These are phyloP conservation scores for Lenwebbia sp. DNA, from an alignment of 345 rosid genomes.

Conservation along the genomic window DNA sequence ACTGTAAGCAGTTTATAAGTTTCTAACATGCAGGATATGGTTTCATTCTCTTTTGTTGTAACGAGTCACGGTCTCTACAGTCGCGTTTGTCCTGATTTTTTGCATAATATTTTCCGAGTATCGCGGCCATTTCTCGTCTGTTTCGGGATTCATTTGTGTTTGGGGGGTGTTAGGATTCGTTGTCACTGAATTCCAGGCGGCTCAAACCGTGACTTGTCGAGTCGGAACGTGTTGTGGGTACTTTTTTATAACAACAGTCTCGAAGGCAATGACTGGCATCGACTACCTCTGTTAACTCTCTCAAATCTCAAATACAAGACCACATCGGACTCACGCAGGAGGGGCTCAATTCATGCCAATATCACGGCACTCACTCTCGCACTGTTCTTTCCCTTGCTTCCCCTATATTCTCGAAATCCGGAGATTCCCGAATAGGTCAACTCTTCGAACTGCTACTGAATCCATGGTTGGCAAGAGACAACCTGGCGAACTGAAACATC, in stretches of 20 bases:
- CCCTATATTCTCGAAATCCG: too few relatives aligned
- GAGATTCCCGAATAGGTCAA: too few relatives aligned
- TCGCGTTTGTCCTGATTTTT: not conserved
- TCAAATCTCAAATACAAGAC: not conserved
- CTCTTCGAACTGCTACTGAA: too few relatives aligned
- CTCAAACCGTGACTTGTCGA: not conserved
- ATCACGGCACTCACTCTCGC: not conserved
- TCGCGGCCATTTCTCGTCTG: not conserved
- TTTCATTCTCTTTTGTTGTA: not conserved
- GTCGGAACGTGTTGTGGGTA: not conserved
- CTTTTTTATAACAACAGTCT: not conserved
- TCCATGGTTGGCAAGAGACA: too few relatives aligned
- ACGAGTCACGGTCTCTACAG: not conserved
- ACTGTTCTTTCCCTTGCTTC: too few relatives aligned
- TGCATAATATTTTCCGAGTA: not conserved
- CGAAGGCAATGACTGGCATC: not conserved
- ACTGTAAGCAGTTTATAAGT: not conserved
- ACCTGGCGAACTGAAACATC: too few relatives aligned
- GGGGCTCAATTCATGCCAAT: not conserved
- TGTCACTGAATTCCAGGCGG: not conserved
- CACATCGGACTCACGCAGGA: not conserved
- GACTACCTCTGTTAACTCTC: not conserved
- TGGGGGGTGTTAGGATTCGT: not conserved
- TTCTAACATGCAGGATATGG: not conserved
- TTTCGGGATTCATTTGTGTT: not conserved